Conservation (phyloP, 495 filamentous ascomycete species). For the Podospora pseudocomata region DNA sequence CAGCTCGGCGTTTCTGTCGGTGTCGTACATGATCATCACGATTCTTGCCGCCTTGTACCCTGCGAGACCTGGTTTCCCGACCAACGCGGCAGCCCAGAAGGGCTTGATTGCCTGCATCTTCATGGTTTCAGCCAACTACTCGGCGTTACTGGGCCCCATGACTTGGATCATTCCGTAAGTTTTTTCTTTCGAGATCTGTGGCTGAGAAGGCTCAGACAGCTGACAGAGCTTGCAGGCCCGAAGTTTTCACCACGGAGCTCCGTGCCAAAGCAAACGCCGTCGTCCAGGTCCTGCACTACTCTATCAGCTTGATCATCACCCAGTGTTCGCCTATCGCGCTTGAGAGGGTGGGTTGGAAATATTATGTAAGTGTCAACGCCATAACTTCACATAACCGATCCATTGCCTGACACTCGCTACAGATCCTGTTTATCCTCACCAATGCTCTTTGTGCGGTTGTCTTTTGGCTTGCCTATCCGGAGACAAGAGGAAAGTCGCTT, state of each 20-base stretch:
- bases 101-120: constrained; percentile 56
- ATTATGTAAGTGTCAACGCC: constrained; percentile 34
- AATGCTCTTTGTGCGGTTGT: constrained; percentile 45
- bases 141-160: constrained; percentile 51
- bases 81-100: constrained; percentile 41
- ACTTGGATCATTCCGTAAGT: constrained; percentile 51
- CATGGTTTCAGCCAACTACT: constrained; percentile 56
- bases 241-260: constrained; percentile 56
- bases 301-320: constrained; percentile 51
- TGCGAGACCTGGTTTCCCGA: constrained; percentile 33
- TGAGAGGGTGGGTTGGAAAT: constrained; percentile 45
- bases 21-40: constrained; percentile 46
- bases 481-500: constrained; percentile 51
- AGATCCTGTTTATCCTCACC: constrained; percentile 52
- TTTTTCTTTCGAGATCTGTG: too few relatives aligned
- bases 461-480: constrained; percentile 50
- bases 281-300: constrained; percentile 53
- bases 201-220: neutral
- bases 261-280: constrained; percentile 52
- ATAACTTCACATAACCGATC: neutral
- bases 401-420: neutral
- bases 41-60: constrained; percentile 50
- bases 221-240: constrained; percentile 31
- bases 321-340: constrained; percentile 55
- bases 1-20: constrained; percentile 43